These are phyloP conservation scores for Pichia sp. DNA, from an alignment of 1,139 yeast species.

Conservation along the genomic window DNA sequence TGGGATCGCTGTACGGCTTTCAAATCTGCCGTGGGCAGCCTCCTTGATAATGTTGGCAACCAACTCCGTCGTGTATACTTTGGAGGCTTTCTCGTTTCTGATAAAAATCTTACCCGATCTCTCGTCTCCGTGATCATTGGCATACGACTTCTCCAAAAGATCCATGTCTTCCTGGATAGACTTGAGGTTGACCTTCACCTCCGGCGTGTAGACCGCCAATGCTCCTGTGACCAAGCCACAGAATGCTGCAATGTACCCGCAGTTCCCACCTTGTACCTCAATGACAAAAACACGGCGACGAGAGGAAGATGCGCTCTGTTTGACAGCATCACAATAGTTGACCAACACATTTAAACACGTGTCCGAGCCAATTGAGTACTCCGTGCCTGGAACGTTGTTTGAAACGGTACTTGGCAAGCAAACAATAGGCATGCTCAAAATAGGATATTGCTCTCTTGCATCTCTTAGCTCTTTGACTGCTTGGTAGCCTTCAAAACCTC, in stretches of 20 bases:
- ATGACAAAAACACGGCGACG: conserved; percentile 94
- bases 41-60: conserved; percentile 67
- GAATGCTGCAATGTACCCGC: conserved; percentile 87
- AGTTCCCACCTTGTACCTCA: conserved; percentile 96
- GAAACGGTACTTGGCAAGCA: conserved; percentile 93
- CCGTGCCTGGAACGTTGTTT: conserved; percentile 97
- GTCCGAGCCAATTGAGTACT: conserved; percentile 88
- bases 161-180: conserved; percentile 75
- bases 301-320: conserved; percentile 92
- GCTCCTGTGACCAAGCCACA: conserved; percentile 93
- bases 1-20: conserved; percentile 73
- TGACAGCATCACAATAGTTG: conserved; percentile 89
- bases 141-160: conserved; percentile 63
- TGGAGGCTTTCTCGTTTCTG: conserved; percentile 65
- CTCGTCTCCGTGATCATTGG: conserved; percentile 71
- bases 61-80: conserved; percentile 61
- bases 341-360: conserved; percentile 90
- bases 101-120: conserved; percentile 73
- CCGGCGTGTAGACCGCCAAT: conserved; percentile 89
- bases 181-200: conserved; percentile 68
- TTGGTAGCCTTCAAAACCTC: conserved; percentile 92
- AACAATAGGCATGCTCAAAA: conserved; percentile 90
- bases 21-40: conserved; percentile 62
- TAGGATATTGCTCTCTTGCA: conserved; percentile 73
- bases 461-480: conserved; percentile 75